A percentile compares a stretch with the other conserved stretches of the same genome.
These are phyloP conservation scores for Annulohypoxylon truncatum DNA, from an alignment of 2,329 filamentous ascomycete species.

Conservation along the genomic window DNA sequence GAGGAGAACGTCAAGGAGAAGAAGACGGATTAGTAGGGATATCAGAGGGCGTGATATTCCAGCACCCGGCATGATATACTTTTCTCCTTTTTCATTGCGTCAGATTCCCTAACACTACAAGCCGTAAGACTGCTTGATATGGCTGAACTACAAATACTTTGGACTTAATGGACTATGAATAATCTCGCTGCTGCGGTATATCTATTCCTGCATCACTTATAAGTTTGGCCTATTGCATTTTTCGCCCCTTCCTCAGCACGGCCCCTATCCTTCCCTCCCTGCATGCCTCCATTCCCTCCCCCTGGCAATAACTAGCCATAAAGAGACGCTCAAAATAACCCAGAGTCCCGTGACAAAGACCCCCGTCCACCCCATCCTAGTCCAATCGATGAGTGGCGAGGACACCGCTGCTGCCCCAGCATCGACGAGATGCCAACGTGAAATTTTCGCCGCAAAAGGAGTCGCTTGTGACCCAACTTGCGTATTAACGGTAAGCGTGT, in stretches of 20 bases:
- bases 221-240: too few relatives aligned
- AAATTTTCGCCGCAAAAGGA: constrained; percentile 36
- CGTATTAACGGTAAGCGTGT: constrained; percentile 31
- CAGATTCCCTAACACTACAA: too few relatives aligned
- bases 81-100: too few relatives aligned
- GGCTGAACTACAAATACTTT: too few relatives aligned
- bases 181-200: too few relatives aligned
- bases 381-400: constrained; percentile 41
- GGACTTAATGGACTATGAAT: too few relatives aligned
- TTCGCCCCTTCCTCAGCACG: too few relatives aligned
- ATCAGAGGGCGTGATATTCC: too few relatives aligned
- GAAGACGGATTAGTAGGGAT: too few relatives aligned
- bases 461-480: constrained; percentile 33
- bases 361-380: constrained; percentile 43
- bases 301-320: constrained; percentile 46
- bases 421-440: constrained; percentile 42
- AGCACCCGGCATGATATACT: too few relatives aligned
- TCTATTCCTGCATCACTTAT: too few relatives aligned
- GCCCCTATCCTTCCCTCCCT: neutral
- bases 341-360: constrained; percentile 44
- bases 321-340: constrained; percentile 39
- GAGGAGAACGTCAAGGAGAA: neutral
- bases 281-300: constrained; percentile 42
- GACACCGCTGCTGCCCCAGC: constrained; percentile 45
- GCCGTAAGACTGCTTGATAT: too few relatives aligned